Percentiles rank a stretch among this genome's conserved stretches.
Evolutionary conservation across 495 filamentous ascomycete genomes (phyloP).

Genomic region (Astrothelium macrocarpum): DNA sequence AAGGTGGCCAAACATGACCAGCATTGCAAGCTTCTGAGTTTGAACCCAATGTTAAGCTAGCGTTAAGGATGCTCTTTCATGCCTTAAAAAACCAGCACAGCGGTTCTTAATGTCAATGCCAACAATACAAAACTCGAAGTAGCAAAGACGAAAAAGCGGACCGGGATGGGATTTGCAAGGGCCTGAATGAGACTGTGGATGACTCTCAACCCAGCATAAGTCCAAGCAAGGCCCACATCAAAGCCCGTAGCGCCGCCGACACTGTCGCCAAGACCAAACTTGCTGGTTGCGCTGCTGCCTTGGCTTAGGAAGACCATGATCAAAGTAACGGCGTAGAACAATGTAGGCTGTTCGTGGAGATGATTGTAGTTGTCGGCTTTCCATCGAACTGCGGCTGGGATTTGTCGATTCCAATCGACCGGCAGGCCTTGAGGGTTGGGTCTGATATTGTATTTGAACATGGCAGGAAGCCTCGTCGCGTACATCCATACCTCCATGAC

Average conservation of each 20-base stretch:
- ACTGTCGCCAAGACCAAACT: slow-evolving; percentile 9
- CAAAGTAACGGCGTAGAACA: slow-evolving; percentile 24
- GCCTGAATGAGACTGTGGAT: slow-evolving; percentile 22
- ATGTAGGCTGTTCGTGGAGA: slow-evolving; percentile 25
- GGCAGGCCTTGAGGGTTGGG: background rate
- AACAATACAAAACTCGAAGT: slow-evolving; percentile 15
- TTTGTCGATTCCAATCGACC: slow-evolving; percentile 13
- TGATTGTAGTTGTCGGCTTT: slow-evolving; percentile 27
- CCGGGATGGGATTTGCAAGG: slow-evolving; percentile 21
- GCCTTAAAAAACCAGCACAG: slow-evolving; percentile 5
- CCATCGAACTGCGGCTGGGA: slow-evolving; percentile 18
- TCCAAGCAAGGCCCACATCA: slow-evolving; percentile 22
- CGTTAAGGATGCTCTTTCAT: too few species aligned
- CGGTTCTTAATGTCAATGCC: slow-evolving; percentile 20
- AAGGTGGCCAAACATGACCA: too few species aligned
- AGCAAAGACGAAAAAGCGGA: slow-evolving; percentile 19
- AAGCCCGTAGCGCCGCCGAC: background rate
- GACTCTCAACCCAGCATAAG: slow-evolving; percentile 22
- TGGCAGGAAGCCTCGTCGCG: slow-evolving; percentile 18
- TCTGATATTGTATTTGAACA: slow-evolving; percentile 12
- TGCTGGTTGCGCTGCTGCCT: slow-evolving; percentile 5
- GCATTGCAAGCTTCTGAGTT: too few species aligned
- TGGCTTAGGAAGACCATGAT: background rate
- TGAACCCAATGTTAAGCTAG: too few species aligned
- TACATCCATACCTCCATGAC: slow-evolving; percentile 28